Evolutionary conservation across 2,329 filamentous ascomycete genomes (phyloP).

Genomic region (Ophiocordyceps australis): DNA sequence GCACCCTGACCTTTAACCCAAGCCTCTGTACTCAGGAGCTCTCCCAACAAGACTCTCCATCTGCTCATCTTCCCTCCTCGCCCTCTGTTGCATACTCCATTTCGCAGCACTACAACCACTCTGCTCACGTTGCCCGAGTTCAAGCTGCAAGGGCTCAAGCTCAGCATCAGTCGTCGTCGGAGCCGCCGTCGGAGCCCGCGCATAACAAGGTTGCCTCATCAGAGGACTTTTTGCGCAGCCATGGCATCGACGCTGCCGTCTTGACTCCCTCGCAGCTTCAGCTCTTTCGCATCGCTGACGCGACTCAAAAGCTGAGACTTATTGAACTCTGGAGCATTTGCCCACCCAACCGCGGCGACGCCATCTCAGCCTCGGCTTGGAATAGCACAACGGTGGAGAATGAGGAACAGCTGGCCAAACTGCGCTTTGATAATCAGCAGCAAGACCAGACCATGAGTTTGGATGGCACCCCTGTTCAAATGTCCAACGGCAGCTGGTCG

Average conservation of each 20-base stretch:
- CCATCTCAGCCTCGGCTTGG: slow-evolving; percentile 34
- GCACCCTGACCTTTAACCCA: slow-evolving; percentile 49
- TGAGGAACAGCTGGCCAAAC: slow-evolving; percentile 37
- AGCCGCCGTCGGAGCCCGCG: slow-evolving; percentile 33
- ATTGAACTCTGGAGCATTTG: slow-evolving; percentile 76
- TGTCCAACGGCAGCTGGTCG: slow-evolving; percentile 33
- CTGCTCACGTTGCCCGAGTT: slow-evolving; percentile 37
- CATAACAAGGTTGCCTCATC: slow-evolving; percentile 28
- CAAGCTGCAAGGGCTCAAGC: slow-evolving; percentile 10
- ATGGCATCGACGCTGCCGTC: slow-evolving; percentile 51
- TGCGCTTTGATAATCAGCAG: slow-evolving; percentile 36
- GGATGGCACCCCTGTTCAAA: slow-evolving; percentile 34
- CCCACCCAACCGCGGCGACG: slow-evolving; percentile 41
- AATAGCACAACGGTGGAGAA: slow-evolving; percentile 34
- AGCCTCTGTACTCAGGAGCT: slow-evolving; percentile 11
- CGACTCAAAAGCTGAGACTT: slow-evolving; percentile 53
- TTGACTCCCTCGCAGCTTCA: slow-evolving; percentile 60
- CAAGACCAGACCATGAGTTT: slow-evolving; percentile 28
- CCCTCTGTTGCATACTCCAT: slow-evolving; percentile 48
- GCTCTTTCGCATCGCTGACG: slow-evolving; percentile 60
- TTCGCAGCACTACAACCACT: slow-evolving; percentile 73
- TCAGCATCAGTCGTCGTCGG: slow-evolving; percentile 23
- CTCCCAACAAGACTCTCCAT: slow-evolving; percentile 12
- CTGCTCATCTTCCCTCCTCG: slow-evolving; percentile 9
- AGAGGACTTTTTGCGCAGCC: slow-evolving; percentile 39